phyloP scores from a whole-genome alignment of 192 early-diverging fungal species.

The Backusella morwellensis region DNA sequence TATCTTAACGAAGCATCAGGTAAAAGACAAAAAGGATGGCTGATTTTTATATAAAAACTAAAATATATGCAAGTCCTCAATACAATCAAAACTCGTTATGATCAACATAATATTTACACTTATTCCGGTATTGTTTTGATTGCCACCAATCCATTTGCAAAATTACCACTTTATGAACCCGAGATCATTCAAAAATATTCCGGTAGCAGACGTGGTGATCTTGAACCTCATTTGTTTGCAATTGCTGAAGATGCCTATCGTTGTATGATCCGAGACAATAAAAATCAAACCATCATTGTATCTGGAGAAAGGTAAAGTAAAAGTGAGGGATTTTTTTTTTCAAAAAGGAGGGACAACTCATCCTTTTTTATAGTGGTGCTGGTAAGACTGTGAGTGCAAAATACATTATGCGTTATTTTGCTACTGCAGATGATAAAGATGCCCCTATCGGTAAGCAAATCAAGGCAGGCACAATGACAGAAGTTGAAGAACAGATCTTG shows the following conservation, averaged over 20 bases:
- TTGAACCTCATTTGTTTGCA: constrained; percentile 98
- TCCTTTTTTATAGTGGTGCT: constrained; percentile 61
- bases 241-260: constrained; percentile 98
- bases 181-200: constrained; percentile 93
- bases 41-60: neutral
- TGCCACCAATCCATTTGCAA: constrained; percentile 94
- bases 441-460: constrained; percentile 33
- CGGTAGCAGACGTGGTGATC: constrained; percentile 88
- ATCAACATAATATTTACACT: constrained; percentile 94
- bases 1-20: constrained; percentile 92
- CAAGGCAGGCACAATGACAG: constrained; percentile 56
- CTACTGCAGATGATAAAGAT: constrained; percentile 71
- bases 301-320: constrained; percentile 83
- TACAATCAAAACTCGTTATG: constrained; percentile 88
- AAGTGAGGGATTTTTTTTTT: too few relatives aligned
- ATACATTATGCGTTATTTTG: constrained; percentile 98
- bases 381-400: constrained; percentile 98
- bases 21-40: constrained; percentile 1
- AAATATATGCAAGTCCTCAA: constrained; percentile 68
- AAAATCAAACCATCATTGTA: constrained; percentile 98
- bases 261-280: constrained; percentile 88
- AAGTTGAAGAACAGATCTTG: constrained; percentile 80
- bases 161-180: constrained; percentile 84
- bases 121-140: constrained; percentile 99
- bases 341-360: neutral